Evolutionary conservation across 352 stramenopile genomes (phyloP).

Genomic region (Pythium grandisporangium): DNA sequence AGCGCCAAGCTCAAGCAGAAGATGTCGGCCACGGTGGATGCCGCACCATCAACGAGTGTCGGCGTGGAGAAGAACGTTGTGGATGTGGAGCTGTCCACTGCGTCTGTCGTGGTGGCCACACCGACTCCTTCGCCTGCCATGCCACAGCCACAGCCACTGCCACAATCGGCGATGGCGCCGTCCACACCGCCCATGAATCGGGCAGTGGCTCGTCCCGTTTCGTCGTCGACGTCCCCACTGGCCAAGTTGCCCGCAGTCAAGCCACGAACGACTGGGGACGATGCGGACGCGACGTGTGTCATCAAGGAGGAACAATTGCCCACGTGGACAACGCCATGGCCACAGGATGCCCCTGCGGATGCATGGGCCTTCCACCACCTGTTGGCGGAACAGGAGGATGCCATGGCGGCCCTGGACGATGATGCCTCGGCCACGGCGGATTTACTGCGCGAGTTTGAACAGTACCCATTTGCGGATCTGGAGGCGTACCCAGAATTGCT

Average conservation of each 20-base stretch:
- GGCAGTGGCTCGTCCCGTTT: not conserved
- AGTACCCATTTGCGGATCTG: conserved; percentile 34
- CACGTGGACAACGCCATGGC: conserved; percentile 19
- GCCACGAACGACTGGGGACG: conserved; percentile 5
- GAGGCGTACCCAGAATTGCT: no score
- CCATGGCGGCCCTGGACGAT: conserved; percentile 36
- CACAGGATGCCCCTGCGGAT: conserved; percentile 16
- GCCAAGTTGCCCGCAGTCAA: not conserved
- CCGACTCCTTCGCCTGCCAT: no score
- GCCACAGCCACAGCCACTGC: conserved; percentile 4
- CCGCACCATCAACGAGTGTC: conserved; percentile 7
- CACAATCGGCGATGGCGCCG: not conserved
- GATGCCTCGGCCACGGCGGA: no score
- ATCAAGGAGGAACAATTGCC: conserved; percentile 63
- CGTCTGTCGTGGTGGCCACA: no score
- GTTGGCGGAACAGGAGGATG: conserved; percentile 34
- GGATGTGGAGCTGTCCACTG: no score
- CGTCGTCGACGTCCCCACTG: not conserved
- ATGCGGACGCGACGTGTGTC: no score
- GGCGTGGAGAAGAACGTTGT: no score
- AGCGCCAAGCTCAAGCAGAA: conserved; percentile 48
- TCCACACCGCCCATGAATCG: not conserved
- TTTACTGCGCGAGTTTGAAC: conserved; percentile 65
- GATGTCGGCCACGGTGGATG: not conserved
- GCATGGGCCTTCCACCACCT: conserved; percentile 52